A percentile compares a stretch with the other conserved stretches of the same genome.
phyloP scores from a whole-genome alignment of 257 asterid genomes.

The Euphrasia confusa region DNA sequence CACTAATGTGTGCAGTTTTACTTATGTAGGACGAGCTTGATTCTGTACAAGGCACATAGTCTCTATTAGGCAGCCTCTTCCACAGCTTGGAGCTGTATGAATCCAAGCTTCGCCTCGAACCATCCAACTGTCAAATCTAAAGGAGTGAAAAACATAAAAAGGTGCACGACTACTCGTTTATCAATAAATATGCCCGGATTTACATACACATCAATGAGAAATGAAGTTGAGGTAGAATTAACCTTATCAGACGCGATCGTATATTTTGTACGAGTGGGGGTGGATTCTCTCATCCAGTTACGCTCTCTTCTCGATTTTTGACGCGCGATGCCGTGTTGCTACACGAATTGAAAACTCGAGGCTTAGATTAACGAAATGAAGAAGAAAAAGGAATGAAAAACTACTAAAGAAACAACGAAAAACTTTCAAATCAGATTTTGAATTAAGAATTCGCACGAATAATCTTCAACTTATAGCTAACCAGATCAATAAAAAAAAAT shows the following conservation, averaged over 20 bases:
- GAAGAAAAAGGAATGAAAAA: too few relatives aligned
- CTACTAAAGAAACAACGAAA: too few relatives aligned
- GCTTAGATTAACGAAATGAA: neutral
- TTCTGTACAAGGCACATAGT: conserved; percentile 65
- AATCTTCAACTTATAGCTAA: too few relatives aligned
- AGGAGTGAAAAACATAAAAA: conserved; percentile 67
- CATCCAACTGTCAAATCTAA: conserved; percentile 85
- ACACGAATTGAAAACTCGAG: conserved; percentile 33
- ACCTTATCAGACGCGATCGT: conserved; percentile 59
- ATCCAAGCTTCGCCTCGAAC: conserved; percentile 37
- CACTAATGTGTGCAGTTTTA: conserved; percentile 28
- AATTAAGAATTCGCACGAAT: too few relatives aligned
- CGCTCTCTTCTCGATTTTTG: conserved; percentile 56
- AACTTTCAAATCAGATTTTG: too few relatives aligned
- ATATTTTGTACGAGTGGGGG: conserved; percentile 44
- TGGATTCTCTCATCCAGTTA: conserved; percentile 49
- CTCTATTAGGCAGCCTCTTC: conserved; percentile 72
- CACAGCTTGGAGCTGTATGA: conserved; percentile 44
- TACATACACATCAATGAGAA: conserved; percentile 6
- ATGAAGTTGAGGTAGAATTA: conserved; percentile 2
- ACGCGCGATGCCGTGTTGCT: conserved; percentile 62
- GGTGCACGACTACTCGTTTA: conserved; percentile 7
- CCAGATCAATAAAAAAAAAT: neutral
- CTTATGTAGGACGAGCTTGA: conserved; percentile 57
- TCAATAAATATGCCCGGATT: too few relatives aligned